Percentiles rank a stretch among this genome's conserved stretches.
phyloP scores from a whole-genome alignment of 2,329 filamentous ascomycete genomes.

The Didymella glomerata region DNA sequence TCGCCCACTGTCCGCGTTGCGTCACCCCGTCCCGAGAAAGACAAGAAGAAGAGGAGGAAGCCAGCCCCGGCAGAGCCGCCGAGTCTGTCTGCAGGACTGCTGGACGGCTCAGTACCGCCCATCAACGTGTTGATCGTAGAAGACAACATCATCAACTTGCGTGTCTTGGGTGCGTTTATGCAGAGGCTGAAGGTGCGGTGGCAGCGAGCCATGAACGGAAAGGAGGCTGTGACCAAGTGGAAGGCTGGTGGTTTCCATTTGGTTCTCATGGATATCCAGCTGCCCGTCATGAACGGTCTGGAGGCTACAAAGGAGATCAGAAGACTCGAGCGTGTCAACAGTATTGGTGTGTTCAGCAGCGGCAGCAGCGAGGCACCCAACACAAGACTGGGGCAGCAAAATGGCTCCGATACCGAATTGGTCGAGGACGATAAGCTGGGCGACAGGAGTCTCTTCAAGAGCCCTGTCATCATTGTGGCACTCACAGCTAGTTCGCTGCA shows the following conservation, averaged over 20 bases:
- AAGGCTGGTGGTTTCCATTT: constrained; percentile 90
- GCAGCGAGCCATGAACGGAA: constrained; percentile 96
- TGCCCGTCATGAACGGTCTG: constrained; percentile 94
- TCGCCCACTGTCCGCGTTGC: constrained; percentile 60
- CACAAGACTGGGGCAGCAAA: constrained; percentile 50
- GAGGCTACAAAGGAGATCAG: constrained; percentile 96
- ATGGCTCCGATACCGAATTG: constrained; percentile 44
- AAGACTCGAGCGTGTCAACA: constrained; percentile 86
- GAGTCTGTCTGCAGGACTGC: constrained; percentile 64
- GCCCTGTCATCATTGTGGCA: constrained; percentile 96
- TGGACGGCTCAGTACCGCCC: constrained; percentile 86
- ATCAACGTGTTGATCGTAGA: constrained; percentile 98
- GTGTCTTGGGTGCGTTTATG: constrained; percentile 92
- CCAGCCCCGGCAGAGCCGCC: constrained; percentile 49
- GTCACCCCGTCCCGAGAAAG: constrained; percentile 61
- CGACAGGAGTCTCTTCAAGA: constrained; percentile 80
- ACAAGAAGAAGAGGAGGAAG: constrained; percentile 58
- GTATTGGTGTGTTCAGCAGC: constrained; percentile 84
- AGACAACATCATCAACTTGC: constrained; percentile 97
- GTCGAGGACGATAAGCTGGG: constrained; percentile 73
- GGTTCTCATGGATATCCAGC: constrained; percentile 97
- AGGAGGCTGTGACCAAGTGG: constrained; percentile 94
- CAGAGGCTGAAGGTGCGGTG: constrained; percentile 94
- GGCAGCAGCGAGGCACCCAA: constrained; percentile 56
- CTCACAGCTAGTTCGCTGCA: constrained; percentile 93